Evolutionary conservation across 805 yeast species (phyloP).

Genomic region (Candida pseudofarinosa): DNA sequence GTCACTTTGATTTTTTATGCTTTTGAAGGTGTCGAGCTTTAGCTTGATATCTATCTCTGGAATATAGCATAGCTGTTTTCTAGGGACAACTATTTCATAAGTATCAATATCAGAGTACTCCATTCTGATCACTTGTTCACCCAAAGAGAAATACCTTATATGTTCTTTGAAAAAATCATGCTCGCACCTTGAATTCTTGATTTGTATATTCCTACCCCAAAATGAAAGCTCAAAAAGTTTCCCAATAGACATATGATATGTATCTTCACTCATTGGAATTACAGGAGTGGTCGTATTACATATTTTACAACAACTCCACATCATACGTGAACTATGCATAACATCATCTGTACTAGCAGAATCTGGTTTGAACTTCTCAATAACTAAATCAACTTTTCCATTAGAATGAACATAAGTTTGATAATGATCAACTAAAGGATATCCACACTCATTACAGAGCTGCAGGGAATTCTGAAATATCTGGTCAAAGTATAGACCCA

Average conservation of each 20-base stretch:
- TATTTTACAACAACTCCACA: slow-evolving; percentile 88
- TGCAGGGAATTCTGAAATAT: slow-evolving; percentile 62
- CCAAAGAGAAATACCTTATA: slow-evolving; percentile 77
- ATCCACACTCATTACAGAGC: slow-evolving; percentile 79
- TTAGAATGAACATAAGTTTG: slow-evolving; percentile 85
- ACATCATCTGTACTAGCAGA: slow-evolving; percentile 16
- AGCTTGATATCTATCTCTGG: slow-evolving; percentile 65
- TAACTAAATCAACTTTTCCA: slow-evolving; percentile 73
- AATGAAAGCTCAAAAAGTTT: slow-evolving; percentile 84
- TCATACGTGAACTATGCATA: slow-evolving; percentile 51
- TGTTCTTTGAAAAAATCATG: slow-evolving; percentile 84
- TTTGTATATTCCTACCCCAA: slow-evolving; percentile 46
- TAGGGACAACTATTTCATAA: slow-evolving; percentile 78
- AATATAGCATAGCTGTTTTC: slow-evolving; percentile 64
- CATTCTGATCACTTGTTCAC: slow-evolving; percentile 72
- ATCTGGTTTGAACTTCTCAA: slow-evolving; percentile 46
- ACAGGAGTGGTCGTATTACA: slow-evolving; percentile 77
- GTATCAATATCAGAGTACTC: slow-evolving; percentile 73
- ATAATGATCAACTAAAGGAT: slow-evolving; percentile 65
- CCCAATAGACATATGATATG: slow-evolving; percentile 91
- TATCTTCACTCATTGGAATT: slow-evolving; percentile 74
- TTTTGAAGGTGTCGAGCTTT: slow-evolving; percentile 58
- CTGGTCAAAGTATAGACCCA: slow-evolving; percentile 86
- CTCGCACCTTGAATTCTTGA: slow-evolving; percentile 44
- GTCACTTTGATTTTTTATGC: slow-evolving; percentile 49